These are phyloP conservation scores for Fusarium tanahbumbuense DNA, from an alignment of 2,329 filamentous ascomycete species.

Conservation along the genomic window DNA sequence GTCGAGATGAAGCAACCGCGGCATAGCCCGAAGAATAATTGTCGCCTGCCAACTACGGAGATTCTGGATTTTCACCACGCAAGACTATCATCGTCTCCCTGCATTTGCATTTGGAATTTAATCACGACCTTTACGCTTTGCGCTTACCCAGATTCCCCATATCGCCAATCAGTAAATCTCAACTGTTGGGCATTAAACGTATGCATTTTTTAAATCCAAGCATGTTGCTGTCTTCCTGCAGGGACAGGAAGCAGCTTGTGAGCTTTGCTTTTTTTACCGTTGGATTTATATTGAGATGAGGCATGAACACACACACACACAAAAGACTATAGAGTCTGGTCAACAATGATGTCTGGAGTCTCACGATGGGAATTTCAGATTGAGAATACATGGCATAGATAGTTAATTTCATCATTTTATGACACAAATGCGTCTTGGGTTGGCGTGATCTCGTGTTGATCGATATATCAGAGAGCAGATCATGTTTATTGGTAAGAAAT, in stretches of 20 bases:
- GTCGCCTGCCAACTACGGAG: background rate
- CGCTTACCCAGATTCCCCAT: conserved; percentile 22
- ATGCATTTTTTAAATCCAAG: conserved; percentile 35
- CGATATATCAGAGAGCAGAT: background rate
- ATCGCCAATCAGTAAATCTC: conserved; percentile 13
- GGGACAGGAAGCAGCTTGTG: conserved; percentile 23
- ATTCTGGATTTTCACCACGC: background rate
- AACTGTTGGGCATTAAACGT: conserved; percentile 17
- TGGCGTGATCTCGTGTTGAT: background rate
- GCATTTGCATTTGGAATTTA: conserved; percentile 18
- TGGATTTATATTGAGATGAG: conserved; percentile 30
- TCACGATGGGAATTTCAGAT: conserved; percentile 25
- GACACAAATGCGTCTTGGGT: background rate
- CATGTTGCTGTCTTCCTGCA: conserved; percentile 30
- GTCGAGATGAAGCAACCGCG: conserved; percentile 8
- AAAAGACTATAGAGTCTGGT: conserved; percentile 26
- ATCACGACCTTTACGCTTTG: conserved; percentile 15
- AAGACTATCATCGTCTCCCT: background rate
- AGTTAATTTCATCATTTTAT: conserved; percentile 31
- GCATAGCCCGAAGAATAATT: conserved; percentile 19
- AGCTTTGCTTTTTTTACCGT: conserved; percentile 14
- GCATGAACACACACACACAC: conserved; percentile 20
- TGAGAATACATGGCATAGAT: conserved; percentile 28
- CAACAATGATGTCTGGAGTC: conserved; percentile 26
- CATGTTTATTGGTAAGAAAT: background rate